Evolutionary conservation across 2,329 filamentous ascomycete genomes (phyloP).

Genomic region (Exophiala oligosperma): DNA sequence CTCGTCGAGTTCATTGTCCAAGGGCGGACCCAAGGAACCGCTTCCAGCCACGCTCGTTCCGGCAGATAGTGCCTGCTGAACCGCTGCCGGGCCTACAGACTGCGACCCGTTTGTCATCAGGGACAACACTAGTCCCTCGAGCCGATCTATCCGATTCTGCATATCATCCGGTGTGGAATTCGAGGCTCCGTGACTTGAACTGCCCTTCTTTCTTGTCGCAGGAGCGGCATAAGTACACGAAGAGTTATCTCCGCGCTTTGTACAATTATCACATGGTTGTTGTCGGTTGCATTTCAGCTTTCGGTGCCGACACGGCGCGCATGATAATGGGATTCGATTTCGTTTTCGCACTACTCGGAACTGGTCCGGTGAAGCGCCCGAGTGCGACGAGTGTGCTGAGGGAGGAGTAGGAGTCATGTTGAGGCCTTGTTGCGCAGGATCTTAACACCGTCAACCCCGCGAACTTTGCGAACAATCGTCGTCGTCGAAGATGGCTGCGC

Average conservation of each 20-base stretch:
- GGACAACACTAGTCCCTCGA: slow-evolving; percentile 88
- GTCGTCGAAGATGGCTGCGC: background rate
- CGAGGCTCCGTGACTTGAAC: slow-evolving; percentile 51
- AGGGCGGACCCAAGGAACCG: slow-evolving; percentile 40
- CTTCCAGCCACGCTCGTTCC: slow-evolving; percentile 43
- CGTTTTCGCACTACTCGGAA: slow-evolving; percentile 88
- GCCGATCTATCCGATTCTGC: slow-evolving; percentile 95
- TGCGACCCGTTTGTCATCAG: slow-evolving; percentile 87
- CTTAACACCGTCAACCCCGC: background rate
- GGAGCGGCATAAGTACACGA: slow-evolving; percentile 84
- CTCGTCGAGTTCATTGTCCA: slow-evolving; percentile 34
- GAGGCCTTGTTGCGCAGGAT: background rate
- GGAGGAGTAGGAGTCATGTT: slow-evolving; percentile 74
- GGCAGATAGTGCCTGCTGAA: slow-evolving; percentile 47
- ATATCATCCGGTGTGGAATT: slow-evolving; percentile 79
- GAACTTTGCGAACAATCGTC: background rate
- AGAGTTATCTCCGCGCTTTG: slow-evolving; percentile 77
- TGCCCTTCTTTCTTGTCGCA: slow-evolving; percentile 68
- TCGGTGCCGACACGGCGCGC: slow-evolving; percentile 84
- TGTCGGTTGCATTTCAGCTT: slow-evolving; percentile 95
- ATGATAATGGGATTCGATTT: slow-evolving; percentile 88
- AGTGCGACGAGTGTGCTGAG: slow-evolving; percentile 74
- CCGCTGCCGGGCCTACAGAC: slow-evolving; percentile 58
- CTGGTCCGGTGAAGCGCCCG: slow-evolving; percentile 74
- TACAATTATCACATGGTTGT: slow-evolving; percentile 90